Percentiles rank a stretch among this genome's conserved stretches.
Evolutionary conservation across 2,329 filamentous ascomycete genomes (phyloP).

Genomic region (Aspergillus amoenus): DNA sequence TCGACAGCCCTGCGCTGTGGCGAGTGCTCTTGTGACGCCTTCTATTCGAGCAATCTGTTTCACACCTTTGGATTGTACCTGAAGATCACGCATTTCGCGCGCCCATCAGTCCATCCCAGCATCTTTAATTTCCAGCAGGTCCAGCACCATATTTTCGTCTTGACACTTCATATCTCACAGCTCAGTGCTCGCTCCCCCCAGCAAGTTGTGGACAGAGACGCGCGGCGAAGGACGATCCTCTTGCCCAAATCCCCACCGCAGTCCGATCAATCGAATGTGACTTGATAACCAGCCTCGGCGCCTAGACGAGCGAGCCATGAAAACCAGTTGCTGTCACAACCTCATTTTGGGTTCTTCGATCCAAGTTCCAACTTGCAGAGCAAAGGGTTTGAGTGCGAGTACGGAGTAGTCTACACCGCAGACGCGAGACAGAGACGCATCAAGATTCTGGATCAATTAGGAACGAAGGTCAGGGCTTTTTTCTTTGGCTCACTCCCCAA

Average conservation of each 20-base stretch:
- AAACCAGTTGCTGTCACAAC: neutral
- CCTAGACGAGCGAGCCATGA: neutral
- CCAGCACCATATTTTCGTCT: neutral
- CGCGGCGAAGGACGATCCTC: constrained; percentile 22
- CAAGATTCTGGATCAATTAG: neutral
- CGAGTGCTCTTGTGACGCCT: neutral
- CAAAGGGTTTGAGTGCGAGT: neutral
- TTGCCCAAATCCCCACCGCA: constrained; percentile 6
- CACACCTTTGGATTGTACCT: neutral
- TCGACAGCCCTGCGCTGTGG: neutral
- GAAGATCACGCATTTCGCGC: neutral
- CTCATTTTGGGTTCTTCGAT: neutral
- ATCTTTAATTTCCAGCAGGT: neutral
- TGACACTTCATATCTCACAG: neutral
- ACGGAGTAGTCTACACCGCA: too few relatives aligned
- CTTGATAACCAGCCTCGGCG: neutral
- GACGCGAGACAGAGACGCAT: neutral
- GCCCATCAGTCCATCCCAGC: neutral
- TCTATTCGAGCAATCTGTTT: neutral
- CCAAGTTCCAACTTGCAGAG: neutral
- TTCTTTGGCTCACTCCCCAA: neutral
- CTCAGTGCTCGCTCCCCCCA: neutral
- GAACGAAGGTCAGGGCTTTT: neutral
- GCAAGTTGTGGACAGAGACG: constrained; percentile 4
- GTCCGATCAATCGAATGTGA: constrained; percentile 1